Percentiles rank a stretch among this genome's conserved stretches.
These are phyloP conservation scores for Hypoxylon sp. DNA, from an alignment of 2,329 filamentous ascomycete species.

Conservation along the genomic window DNA sequence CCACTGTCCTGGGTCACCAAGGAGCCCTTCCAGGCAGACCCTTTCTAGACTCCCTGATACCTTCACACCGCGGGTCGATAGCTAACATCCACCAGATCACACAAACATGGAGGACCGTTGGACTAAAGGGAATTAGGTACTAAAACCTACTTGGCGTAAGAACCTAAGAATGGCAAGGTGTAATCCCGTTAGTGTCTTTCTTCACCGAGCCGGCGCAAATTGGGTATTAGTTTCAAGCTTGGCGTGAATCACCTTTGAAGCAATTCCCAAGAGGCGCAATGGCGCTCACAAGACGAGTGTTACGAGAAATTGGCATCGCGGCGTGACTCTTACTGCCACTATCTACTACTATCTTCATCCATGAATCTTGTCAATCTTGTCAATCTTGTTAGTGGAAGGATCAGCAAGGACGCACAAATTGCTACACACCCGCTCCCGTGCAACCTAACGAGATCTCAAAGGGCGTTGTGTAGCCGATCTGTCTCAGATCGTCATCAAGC, in stretches of 20 bases:
- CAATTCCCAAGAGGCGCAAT: constrained; percentile 39
- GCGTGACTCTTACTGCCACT: constrained; percentile 31
- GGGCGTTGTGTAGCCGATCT: constrained; percentile 33
- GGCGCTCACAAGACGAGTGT: constrained; percentile 24
- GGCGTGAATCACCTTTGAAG: constrained; percentile 28
- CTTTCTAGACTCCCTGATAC: constrained; percentile 9
- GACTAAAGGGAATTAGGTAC: constrained; percentile 13
- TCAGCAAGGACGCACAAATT: constrained; percentile 21
- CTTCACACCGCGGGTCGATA: constrained; percentile 3
- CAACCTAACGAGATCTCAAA: constrained; percentile 37
- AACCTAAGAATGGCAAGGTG: constrained; percentile 12
- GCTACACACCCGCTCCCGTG: constrained; percentile 28
- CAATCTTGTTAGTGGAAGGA: constrained; percentile 9
- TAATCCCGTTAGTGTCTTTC: constrained; percentile 6
- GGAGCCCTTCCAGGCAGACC: constrained; percentile 4
- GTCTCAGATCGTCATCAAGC: constrained; percentile 40
- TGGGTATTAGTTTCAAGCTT: constrained; percentile 22
- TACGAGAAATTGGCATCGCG: constrained; percentile 24
- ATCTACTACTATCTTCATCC: neutral
- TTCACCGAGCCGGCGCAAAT: constrained; percentile 21
- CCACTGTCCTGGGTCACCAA: constrained; percentile 45
- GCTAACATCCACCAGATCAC: neutral
- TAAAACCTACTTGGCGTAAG: constrained; percentile 5
- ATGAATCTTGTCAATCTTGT: neutral
- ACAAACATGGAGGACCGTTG: constrained; percentile 18